These are phyloP conservation scores for Angomonas desouzai DNA, from an alignment of 208 protist genomes.

Conservation along the genomic window DNA sequence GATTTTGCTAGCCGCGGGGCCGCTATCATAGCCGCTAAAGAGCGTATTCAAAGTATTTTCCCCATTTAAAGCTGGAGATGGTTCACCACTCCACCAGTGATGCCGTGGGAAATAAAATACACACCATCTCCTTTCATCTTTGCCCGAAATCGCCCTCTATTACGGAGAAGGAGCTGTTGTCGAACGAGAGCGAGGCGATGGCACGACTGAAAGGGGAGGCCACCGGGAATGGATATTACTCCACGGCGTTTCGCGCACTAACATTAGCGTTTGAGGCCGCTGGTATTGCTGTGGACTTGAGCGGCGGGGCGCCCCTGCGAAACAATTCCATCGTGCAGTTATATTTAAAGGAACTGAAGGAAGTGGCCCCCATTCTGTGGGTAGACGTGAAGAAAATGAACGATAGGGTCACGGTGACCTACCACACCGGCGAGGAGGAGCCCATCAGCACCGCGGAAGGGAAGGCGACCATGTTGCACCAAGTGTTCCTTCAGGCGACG, in stretches of 20 bases:
- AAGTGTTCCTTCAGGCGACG: not conserved
- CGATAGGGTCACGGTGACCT: not conserved
- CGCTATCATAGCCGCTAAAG: not conserved
- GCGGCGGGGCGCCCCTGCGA: not conserved
- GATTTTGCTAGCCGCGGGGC: constrained; percentile 11
- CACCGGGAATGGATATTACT: constrained; percentile 24
- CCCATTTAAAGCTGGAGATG: constrained; percentile 37
- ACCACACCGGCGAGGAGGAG: not conserved
- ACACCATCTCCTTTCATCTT: constrained; percentile 51
- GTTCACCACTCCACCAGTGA: constrained; percentile 59
- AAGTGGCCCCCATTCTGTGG: not conserved
- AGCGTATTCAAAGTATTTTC: constrained; percentile 28
- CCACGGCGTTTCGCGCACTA: constrained; percentile 14
- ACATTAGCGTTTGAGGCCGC: not conserved
- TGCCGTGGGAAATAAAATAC: constrained; percentile 49
- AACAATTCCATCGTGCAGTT: not conserved
- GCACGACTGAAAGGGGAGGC: constrained; percentile 53
- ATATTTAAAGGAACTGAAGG: not conserved
- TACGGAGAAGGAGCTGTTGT: constrained; percentile 3
- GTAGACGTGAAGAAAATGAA: not conserved
- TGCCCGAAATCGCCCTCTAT: not conserved
- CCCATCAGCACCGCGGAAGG: not conserved
- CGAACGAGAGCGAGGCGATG: constrained; percentile 27
- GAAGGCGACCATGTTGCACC: not conserved
- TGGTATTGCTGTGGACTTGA: not conserved